Base-by-base conservation (phyloP, 495 filamentous ascomycete species). In the Delitschia confertaspora region DNA sequence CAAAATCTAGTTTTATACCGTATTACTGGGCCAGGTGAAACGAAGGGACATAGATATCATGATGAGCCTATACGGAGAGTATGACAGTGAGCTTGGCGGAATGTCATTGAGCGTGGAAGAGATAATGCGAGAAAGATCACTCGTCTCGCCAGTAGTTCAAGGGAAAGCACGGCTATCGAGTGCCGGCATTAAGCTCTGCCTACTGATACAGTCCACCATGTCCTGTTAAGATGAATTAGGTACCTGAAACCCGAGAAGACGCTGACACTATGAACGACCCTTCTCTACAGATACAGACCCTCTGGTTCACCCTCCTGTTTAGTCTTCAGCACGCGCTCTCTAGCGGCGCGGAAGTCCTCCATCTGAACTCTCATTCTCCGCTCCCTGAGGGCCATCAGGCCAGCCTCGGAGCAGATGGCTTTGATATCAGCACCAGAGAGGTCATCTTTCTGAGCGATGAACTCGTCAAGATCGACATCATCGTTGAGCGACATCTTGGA, bases 241-340 rank as follows among this genome's bases (percentile, higher is more conserved):
- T n/a, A n/a, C n/a, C n/a, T n/a, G n/a, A n/a, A n/a, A n/a, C 2
- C 34, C 34, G 10, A 26, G 6, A 20, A 18, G 16, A 35, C 25
- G 11, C 21, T 22, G 7, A 14, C 16, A 13, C n/a, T 29, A 7
- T 13, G 26, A 29, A 7, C 26, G 26, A 29, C n/a, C 7, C 26
- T 29, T 29, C 7, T 41, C 31, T 95, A 98, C 83, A 98, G 79
- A 69, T 98, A 98, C 76, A 98, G 67, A 49, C 91, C 91, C 71
- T 99, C 93, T 4, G 93, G 93, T 63, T 95, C 93, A 51, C 89
- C 88, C 68, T 99, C 91, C 59, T 79, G 91, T 79, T 99, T 99
- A 11, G 93, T 99, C 73, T 94, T 95, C 66, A 99, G 71, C 42
- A 99, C 93, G 39, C 87, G 77, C 64, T 99, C 91, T 49, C 91